phyloP scores from a whole-genome alignment of 495 filamentous ascomycete genomes.

The Penicillium canariense region DNA sequence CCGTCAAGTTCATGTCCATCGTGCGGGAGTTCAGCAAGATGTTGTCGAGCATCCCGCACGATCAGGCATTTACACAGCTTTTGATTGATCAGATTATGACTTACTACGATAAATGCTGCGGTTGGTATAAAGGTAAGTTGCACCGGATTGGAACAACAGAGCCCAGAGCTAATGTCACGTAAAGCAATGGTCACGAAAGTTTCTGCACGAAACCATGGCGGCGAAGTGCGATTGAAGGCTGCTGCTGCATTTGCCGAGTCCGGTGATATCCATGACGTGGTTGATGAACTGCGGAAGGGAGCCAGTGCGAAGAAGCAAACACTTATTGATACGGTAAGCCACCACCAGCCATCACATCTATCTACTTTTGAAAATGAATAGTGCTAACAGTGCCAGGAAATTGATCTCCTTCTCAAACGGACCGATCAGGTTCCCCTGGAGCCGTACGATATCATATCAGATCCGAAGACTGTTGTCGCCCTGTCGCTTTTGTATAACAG shows the following conservation, averaged over 20 bases:
- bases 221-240: constrained; percentile 58
- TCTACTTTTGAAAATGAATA: neutral
- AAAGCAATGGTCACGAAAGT: constrained; percentile 45
- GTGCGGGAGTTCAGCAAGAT: constrained; percentile 90
- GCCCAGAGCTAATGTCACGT: constrained; percentile 1
- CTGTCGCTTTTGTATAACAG: constrained; percentile 90
- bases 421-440: constrained; percentile 64
- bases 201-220: constrained; percentile 35
- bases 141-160: neutral
- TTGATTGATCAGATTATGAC: constrained; percentile 85
- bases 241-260: constrained; percentile 69
- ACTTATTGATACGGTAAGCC: constrained; percentile 41
- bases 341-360: neutral
- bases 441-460: constrained; percentile 79
- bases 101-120: constrained; percentile 87
- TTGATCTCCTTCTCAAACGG: constrained; percentile 58
- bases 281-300: constrained; percentile 60
- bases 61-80: constrained; percentile 89
- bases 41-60: constrained; percentile 92
- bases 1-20: constrained; percentile 79
- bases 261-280: constrained; percentile 63
- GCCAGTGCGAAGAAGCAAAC: constrained; percentile 30
- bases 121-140: constrained; percentile 73
- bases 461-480: constrained; percentile 78
- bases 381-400: constrained; percentile 51